Evolutionary conservation across 2,329 filamentous ascomycete genomes (phyloP).

Genomic region (Aspergillus brunneoviolaceus): DNA sequence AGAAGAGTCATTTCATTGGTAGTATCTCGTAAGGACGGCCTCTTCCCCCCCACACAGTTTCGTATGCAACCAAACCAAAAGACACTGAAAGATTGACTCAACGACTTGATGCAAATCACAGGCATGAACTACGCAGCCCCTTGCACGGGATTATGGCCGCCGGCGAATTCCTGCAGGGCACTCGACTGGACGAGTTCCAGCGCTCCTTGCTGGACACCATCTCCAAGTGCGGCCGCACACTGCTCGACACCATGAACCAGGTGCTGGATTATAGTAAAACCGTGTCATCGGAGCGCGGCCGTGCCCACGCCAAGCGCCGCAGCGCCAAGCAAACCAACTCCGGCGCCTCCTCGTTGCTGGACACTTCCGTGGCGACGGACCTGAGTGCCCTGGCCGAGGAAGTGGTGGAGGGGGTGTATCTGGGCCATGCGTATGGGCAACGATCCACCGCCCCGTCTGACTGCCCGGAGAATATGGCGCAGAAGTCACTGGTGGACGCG

Average conservation of each 20-base stretch:
- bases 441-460: constrained; percentile 27
- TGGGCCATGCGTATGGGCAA: constrained; percentile 47
- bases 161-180: constrained; percentile 43
- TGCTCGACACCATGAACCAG: constrained; percentile 47
- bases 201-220: constrained; percentile 42
- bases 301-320: constrained; percentile 25
- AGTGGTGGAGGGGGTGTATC: constrained; percentile 55
- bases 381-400: constrained; percentile 53
- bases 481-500: constrained; percentile 3
- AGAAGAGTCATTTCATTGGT: constrained; percentile 47
- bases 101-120: constrained; percentile 5
- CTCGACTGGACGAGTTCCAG: constrained; percentile 42
- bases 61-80: too few relatives aligned
- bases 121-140: constrained; percentile 44
- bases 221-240: constrained; percentile 43
- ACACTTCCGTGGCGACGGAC: constrained; percentile 40
- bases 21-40: constrained; percentile 36
- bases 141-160: constrained; percentile 46
- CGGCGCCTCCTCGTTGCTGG: constrained; percentile 33
- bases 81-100: neutral
- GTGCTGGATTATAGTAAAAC: constrained; percentile 56
- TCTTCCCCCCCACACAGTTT: too few relatives aligned
- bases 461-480: constrained; percentile 24
- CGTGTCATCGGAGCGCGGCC: constrained; percentile 33
- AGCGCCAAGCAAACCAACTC: constrained; percentile 31